A percentile compares a stretch with the other conserved stretches of the same genome.
phyloP scores from a whole-genome alignment of 129 eudicot species.

The Tagetes erecta region DNA sequence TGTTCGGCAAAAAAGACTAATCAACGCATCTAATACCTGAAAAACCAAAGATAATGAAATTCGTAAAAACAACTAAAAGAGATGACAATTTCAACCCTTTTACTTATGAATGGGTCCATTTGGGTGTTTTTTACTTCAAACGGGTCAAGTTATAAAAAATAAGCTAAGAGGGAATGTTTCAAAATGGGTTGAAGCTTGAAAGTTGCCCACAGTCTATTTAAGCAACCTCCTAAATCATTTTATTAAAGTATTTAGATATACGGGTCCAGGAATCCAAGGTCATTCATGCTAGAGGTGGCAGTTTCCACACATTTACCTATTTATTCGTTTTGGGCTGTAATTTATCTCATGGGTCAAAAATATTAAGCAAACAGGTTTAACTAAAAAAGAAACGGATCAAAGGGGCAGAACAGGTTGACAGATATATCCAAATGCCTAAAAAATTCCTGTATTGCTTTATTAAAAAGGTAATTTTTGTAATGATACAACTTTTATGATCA shows the following conservation, averaged over 20 bases:
- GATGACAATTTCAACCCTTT: background rate
- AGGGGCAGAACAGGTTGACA: conserved; percentile 2
- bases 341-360: conserved; percentile 10
- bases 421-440: background rate
- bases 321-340: background rate
- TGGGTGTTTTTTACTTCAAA: background rate
- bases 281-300: conserved; percentile 1
- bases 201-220: background rate
- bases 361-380: background rate
- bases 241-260: background rate
- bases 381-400: background rate
- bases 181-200: background rate
- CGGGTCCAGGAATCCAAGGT: background rate
- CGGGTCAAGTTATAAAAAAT: background rate
- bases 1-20: conserved; percentile 84
- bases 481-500: background rate
- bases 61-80: background rate
- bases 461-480: background rate
- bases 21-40: conserved; percentile 94
- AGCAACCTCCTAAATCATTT: background rate
- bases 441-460: conserved; percentile 1
- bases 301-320: background rate
- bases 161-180: background rate
- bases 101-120: background rate
- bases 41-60: conserved; percentile 4